Percentiles rank a stretch among this genome's conserved stretches.
These are phyloP conservation scores for Podosphaera aphanis DNA, from an alignment of 2,329 filamentous ascomycete genomes.

Conservation along the genomic window DNA sequence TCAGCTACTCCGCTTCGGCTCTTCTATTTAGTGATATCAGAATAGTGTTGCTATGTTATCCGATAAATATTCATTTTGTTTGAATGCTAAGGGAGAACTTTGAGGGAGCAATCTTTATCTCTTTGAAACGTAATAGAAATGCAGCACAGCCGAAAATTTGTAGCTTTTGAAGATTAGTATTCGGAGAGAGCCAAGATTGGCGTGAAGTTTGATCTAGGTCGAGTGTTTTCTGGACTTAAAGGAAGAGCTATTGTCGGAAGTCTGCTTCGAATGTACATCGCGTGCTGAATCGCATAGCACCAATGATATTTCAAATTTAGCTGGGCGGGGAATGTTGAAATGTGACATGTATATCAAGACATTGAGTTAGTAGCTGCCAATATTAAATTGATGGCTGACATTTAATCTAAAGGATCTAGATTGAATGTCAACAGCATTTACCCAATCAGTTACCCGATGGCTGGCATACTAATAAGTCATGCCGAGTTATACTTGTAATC, in stretches of 20 bases:
- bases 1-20: no score
- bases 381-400: no score
- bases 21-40: no score
- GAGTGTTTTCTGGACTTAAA: not conserved
- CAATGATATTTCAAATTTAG: not conserved
- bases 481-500: no score
- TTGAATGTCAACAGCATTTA: no score
- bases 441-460: no score
- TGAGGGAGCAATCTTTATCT: not conserved
- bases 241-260: not conserved
- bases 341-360: no score
- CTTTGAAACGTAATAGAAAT: not conserved
- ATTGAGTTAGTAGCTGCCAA: no score
- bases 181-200: not conserved
- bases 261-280: not conserved
- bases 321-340: no score
- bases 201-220: not conserved
- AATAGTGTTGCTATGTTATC: not conserved
- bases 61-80: not conserved
- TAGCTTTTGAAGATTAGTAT: not conserved
- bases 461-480: no score
- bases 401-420: no score
- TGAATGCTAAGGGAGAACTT: not conserved
- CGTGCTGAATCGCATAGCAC: not conserved
- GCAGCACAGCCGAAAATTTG: not conserved